phyloP scores from a whole-genome alignment of 192 early-diverging fungal genomes.

The Gaertneriomyces sp. region DNA sequence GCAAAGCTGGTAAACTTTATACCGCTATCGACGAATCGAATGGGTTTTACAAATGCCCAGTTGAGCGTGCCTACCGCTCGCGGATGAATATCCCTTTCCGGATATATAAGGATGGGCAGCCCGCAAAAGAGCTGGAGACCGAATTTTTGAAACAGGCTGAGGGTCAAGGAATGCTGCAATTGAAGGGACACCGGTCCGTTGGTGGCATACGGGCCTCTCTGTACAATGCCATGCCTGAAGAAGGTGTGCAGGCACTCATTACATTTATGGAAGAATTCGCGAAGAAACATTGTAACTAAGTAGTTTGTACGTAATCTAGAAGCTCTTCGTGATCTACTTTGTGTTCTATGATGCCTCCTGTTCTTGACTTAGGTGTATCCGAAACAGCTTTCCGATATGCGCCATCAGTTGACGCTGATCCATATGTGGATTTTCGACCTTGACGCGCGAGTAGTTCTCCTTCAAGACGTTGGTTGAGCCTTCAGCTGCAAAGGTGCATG shows the following conservation, averaged over 20 bases:
- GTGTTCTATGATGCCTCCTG: too few relatives aligned
- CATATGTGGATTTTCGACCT: constrained; percentile 9
- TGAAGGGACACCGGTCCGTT: constrained; percentile 92
- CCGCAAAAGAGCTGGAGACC: constrained; percentile 59
- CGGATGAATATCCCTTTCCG: constrained; percentile 93
- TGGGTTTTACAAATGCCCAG: constrained; percentile 66
- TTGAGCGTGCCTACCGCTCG: constrained; percentile 56
- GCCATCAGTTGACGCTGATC: constrained; percentile 14
- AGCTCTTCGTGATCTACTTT: too few relatives aligned
- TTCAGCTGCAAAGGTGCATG: background rate
- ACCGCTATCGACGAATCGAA: constrained; percentile 51
- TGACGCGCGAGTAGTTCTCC: constrained; percentile 17
- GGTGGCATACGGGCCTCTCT: constrained; percentile 91
- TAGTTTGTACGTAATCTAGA: too few relatives aligned
- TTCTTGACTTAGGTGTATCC: background rate
- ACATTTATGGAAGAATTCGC: constrained; percentile 80
- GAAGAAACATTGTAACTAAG: background rate
- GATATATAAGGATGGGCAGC: constrained; percentile 50
- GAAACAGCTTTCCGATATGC: constrained; percentile 13
- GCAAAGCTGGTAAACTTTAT: constrained; percentile 72
- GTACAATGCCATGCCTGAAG: constrained; percentile 85
- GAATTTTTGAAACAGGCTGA: constrained; percentile 80
- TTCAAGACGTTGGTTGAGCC: background rate
- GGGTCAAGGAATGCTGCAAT: constrained; percentile 73
- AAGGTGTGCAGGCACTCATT: constrained; percentile 76